These are phyloP conservation scores for Pilobolus umbonatus DNA, from an alignment of 192 early-diverging fungal species.

Conservation along the genomic window DNA sequence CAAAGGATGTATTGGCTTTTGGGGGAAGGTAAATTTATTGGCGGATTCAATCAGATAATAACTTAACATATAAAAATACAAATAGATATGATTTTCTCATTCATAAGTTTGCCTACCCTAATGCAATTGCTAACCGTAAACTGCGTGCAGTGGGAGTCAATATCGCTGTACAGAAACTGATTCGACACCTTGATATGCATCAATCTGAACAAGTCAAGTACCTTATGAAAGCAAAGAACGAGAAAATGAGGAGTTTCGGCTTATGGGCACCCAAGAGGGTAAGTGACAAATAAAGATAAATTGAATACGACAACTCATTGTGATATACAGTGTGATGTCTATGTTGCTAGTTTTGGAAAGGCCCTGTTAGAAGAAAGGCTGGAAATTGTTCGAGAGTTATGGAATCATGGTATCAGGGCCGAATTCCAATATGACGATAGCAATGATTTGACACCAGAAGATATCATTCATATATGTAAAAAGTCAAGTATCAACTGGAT, in stretches of 20 bases:
- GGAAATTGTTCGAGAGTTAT: slow-evolving; percentile 71
- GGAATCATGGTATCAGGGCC: slow-evolving; percentile 71
- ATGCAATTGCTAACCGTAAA: slow-evolving; percentile 31
- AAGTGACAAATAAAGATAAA: slow-evolving; percentile 1
- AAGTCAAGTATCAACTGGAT: slow-evolving; percentile 77
- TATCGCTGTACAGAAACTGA: slow-evolving; percentile 71
- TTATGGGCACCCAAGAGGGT: slow-evolving; percentile 46
- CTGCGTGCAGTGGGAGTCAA: slow-evolving; percentile 73
- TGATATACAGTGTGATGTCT: slow-evolving; percentile 59
- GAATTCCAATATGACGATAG: slow-evolving; percentile 79
- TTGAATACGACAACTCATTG: slow-evolving; percentile 17
- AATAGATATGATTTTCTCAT: slow-evolving; percentile 49
- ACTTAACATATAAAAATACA: no score
- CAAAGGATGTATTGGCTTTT: slow-evolving; percentile 50
- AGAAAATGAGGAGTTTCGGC: slow-evolving; percentile 40
- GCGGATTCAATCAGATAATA: not conserved
- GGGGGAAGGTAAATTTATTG: slow-evolving; percentile 38
- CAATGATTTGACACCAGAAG: slow-evolving; percentile 58
- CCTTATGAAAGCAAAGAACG: slow-evolving; percentile 32
- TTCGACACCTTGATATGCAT: slow-evolving; percentile 58
- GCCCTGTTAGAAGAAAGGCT: slow-evolving; percentile 69
- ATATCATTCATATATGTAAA: slow-evolving; percentile 53
- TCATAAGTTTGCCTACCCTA: slow-evolving; percentile 47
- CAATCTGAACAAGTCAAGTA: slow-evolving; percentile 41
- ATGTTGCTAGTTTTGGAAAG: slow-evolving; percentile 80